Base-by-base conservation (phyloP, 495 filamentous ascomycete species). In the Xylaria castorea region DNA sequence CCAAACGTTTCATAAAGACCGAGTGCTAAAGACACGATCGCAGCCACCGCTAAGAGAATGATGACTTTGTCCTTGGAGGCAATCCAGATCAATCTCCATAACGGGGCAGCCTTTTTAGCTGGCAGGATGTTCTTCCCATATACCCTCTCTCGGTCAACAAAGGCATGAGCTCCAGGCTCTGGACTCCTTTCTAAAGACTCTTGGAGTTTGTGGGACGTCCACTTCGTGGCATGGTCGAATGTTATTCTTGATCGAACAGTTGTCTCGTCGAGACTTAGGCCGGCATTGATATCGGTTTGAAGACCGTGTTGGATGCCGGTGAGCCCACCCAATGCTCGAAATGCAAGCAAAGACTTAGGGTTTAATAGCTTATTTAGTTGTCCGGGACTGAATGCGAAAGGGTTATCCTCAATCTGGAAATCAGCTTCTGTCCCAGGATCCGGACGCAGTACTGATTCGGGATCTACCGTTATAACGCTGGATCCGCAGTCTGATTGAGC, bases 41-140 rank as follows among this genome's bases (percentile, higher is more conserved):
- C 95, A 5, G 94, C 94, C 58, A 91, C 82, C 1, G 92, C 92
- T 68, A 97, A 84, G 7, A 97, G 81, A 62, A 95, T 91, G 20
- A 96, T 81, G 27, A 96, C 91, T 72, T 94, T 94, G 80, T 97
- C 93, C 63, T 94, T 92, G 75, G 92, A 93, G 3, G 93, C 92
- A 76, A 92, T 91, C 92, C 92, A 96, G 50, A 93, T 91, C 25
- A 95, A 81, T 75, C 89, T 82, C 74, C 91, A 89, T 62, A 96
- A 90, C 36, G 85, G 74, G 75, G 94, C 94, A 12, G 90, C 78
- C 77, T 93, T 94, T 72, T 88, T 88, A 73, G 89, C 89, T 0
- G 93, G 93, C 14, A 97, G 81, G 4, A 86, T 80, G 73, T 96
- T 97, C 66, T 85, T 87, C 46, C 87, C 88, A 76, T 89, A 96